phyloP scores from a whole-genome alignment of 2,329 filamentous ascomycete genomes.

The Trichoderma polysporum region DNA sequence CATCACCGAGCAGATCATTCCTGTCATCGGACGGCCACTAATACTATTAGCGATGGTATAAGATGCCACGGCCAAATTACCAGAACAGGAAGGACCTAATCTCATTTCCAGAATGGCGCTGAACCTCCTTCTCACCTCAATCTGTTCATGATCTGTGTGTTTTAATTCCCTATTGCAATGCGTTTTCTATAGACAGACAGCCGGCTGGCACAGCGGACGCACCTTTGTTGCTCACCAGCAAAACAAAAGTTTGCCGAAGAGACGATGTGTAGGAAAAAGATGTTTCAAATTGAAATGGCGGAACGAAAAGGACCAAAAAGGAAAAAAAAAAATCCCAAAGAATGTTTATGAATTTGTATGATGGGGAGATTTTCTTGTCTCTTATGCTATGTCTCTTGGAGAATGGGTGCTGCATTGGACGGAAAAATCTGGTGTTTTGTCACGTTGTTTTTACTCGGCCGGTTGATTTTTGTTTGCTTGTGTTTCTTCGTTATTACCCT shows the following conservation, averaged over 20 bases:
- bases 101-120: background rate
- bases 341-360: constrained; percentile 19
- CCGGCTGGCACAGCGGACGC: background rate
- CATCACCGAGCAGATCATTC: constrained; percentile 20
- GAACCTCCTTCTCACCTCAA: constrained; percentile 2
- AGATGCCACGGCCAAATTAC: background rate
- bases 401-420: constrained; percentile 9
- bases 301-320: background rate
- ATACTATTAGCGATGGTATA: background rate
- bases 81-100: constrained; percentile 16
- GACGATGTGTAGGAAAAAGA: background rate
- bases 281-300: background rate
- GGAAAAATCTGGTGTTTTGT: constrained; percentile 10
- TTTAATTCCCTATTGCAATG: background rate
- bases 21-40: constrained; percentile 4
- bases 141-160: background rate
- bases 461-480: constrained; percentile 3
- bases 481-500: constrained; percentile 1
- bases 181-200: constrained; percentile 20
- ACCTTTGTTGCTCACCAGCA: background rate
- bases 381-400: constrained; percentile 18
- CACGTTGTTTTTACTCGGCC: background rate
- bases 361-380: constrained; percentile 1
- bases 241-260: background rate
- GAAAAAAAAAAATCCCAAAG: background rate